These are phyloP conservation scores for Euphorbia corollata DNA, from an alignment of 441 rosid species.

Conservation along the genomic window DNA sequence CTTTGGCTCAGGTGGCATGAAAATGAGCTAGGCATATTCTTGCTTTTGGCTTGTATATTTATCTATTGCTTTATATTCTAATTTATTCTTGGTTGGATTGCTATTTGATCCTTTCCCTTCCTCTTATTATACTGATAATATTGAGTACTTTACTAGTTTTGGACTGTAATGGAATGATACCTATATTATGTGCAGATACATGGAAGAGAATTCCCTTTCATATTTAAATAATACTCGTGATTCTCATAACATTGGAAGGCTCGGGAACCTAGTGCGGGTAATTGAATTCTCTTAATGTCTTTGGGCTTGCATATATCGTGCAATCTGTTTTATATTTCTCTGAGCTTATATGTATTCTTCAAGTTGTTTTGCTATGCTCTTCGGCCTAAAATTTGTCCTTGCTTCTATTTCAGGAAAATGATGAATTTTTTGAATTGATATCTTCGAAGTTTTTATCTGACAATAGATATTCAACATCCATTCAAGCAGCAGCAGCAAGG, in stretches of 20 bases:
- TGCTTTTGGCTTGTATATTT: background rate
- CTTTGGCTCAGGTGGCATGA: conserved; percentile 4
- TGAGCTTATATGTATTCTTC: conserved; percentile 1
- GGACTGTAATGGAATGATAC: background rate
- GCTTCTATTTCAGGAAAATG: conserved; percentile 64
- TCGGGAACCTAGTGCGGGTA: conserved; percentile 75
- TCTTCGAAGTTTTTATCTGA: conserved; percentile 85
- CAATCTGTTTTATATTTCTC: background rate
- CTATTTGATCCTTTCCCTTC: too few relatives aligned
- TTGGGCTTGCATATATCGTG: conserved; percentile 1
- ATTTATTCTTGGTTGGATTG: too few relatives aligned
- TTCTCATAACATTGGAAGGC: conserved; percentile 72
- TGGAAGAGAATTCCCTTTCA: conserved; percentile 46
- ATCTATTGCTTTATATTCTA: background rate
- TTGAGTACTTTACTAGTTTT: background rate
- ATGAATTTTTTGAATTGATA: conserved; percentile 88
- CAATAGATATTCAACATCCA: conserved; percentile 52
- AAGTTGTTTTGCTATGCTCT: background rate
- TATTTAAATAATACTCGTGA: conserved; percentile 49
- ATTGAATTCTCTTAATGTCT: conserved; percentile 13
- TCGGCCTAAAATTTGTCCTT: conserved; percentile 17
- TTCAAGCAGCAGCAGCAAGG: conserved; percentile 88
- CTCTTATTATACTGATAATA: too few relatives aligned
- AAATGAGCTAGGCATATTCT: background rate
- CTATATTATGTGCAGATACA: conserved; percentile 37